A percentile compares a stretch with the other conserved stretches of the same genome.
Conservation (phyloP, 768 basidiomycete genomes). For the Boletus rufocinnamomeus region DNA sequence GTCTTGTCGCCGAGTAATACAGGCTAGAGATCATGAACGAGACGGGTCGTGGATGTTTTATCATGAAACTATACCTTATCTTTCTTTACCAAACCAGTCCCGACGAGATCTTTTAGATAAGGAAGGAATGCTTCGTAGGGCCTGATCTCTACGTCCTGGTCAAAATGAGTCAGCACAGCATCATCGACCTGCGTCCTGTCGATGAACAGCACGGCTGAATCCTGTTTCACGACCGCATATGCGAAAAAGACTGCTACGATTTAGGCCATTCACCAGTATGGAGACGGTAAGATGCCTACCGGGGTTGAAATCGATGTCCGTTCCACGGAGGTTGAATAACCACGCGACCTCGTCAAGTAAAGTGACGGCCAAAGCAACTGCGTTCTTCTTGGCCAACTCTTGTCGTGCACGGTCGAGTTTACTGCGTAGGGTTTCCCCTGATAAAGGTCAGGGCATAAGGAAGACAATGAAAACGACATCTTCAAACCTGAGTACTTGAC, state of each 20-base stretch:
- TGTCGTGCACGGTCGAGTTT: conserved; percentile 72
- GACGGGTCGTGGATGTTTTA: not conserved
- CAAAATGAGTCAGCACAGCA: conserved; percentile 49
- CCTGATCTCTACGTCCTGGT: conserved; percentile 56
- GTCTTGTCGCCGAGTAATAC: conserved; percentile 77
- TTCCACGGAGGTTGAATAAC: conserved; percentile 90
- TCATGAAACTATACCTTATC: conserved; percentile 29
- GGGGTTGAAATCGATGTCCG: conserved; percentile 89
- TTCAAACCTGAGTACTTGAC: conserved; percentile 69
- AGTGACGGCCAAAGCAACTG: conserved; percentile 71
- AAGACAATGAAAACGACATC: not conserved
- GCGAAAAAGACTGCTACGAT: conserved; percentile 76
- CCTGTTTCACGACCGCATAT: conserved; percentile 74
- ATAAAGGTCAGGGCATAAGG: not conserved
- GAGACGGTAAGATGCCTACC: conserved; percentile 34
- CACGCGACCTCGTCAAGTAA: conserved; percentile 95
- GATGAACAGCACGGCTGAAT: conserved; percentile 66
- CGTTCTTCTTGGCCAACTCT: conserved; percentile 58
- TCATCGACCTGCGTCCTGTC: conserved; percentile 49
- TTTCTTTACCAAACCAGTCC: conserved; percentile 37
- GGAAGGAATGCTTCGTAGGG: conserved; percentile 71
- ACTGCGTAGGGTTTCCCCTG: conserved; percentile 59
- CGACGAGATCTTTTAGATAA: conserved; percentile 55
- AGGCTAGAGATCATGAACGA: conserved; percentile 44
- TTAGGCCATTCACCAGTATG: not conserved